phyloP scores from a whole-genome alignment of 371 early-diverging fungal species.

The Basidiobolus meristosporus region DNA sequence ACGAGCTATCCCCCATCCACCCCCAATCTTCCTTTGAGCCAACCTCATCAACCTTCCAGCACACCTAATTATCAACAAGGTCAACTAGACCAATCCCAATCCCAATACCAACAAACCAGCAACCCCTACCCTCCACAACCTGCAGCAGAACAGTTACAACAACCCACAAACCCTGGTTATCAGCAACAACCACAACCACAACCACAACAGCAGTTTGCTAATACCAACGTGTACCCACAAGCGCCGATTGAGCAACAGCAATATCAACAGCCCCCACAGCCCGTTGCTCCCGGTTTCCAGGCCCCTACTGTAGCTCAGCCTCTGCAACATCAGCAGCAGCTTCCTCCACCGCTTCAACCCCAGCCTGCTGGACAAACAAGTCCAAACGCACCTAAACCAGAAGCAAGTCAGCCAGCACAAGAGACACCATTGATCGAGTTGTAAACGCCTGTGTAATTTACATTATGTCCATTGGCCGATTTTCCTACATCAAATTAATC shows the following conservation, averaged over 20 bases:
- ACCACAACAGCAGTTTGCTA: not conserved
- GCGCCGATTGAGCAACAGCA: constrained; percentile 1
- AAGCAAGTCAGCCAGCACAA: constrained; percentile 16
- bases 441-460: constrained; percentile 4
- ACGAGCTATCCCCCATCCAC: too few species aligned
- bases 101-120: not conserved
- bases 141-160: not conserved
- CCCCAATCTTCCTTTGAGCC: too few species aligned
- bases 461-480: not conserved
- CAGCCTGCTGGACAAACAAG: not conserved
- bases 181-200: constrained; percentile 1
- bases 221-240: not conserved
- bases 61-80: not conserved
- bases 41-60: not conserved
- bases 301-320: not conserved
- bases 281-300: not conserved
- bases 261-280: not conserved
- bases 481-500: too few species aligned
- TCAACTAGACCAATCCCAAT: not conserved
- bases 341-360: not conserved
- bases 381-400: not conserved
- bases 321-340: not conserved
- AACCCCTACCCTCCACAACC: not conserved
- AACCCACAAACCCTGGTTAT: not conserved
- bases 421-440: constrained; percentile 25